Conservation (phyloP, 1,284 basidiomycete species). For the Microbotryum scabiosae region DNA sequence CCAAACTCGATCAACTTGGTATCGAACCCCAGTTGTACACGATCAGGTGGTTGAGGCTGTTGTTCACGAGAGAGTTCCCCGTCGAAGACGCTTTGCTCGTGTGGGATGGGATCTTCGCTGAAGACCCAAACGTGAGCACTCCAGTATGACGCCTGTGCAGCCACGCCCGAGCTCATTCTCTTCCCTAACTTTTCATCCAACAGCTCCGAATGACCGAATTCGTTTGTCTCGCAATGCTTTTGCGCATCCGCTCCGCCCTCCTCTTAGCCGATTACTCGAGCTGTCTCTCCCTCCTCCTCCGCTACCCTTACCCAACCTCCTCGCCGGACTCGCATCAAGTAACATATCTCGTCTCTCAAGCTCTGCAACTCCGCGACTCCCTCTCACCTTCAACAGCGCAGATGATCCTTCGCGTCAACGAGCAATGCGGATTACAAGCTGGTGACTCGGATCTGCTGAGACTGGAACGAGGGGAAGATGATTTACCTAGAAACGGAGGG, state of each 20-base stretch:
- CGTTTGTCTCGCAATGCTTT: constrained; percentile 83
- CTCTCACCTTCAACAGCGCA: constrained; percentile 26
- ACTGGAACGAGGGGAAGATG: not conserved
- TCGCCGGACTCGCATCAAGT: not conserved
- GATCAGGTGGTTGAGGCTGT: constrained; percentile 84
- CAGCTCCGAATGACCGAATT: constrained; percentile 62
- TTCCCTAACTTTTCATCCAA: constrained; percentile 76
- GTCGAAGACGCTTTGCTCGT: constrained; percentile 64
- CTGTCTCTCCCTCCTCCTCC: constrained; percentile 69
- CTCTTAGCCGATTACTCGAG: constrained; percentile 74
- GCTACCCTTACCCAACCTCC: constrained; percentile 53
- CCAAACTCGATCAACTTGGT: constrained; percentile 61
- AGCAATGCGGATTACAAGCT: not conserved
- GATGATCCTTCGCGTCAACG: not conserved
- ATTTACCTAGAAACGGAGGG: not conserved
- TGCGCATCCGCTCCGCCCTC: constrained; percentile 80
- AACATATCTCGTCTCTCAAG: constrained; percentile 61
- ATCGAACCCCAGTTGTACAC: constrained; percentile 92
- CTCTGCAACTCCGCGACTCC: constrained; percentile 59
- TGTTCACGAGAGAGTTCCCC: constrained; percentile 80
- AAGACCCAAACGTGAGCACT: constrained; percentile 59
- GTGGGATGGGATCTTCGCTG: constrained; percentile 87
- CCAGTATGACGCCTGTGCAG: constrained; percentile 76
- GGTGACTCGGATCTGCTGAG: too few relatives aligned
- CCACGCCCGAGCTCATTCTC: constrained; percentile 83